Base-by-base conservation (phyloP, 495 filamentous ascomycete genomes). In the Aspergillus homomorphus region DNA sequence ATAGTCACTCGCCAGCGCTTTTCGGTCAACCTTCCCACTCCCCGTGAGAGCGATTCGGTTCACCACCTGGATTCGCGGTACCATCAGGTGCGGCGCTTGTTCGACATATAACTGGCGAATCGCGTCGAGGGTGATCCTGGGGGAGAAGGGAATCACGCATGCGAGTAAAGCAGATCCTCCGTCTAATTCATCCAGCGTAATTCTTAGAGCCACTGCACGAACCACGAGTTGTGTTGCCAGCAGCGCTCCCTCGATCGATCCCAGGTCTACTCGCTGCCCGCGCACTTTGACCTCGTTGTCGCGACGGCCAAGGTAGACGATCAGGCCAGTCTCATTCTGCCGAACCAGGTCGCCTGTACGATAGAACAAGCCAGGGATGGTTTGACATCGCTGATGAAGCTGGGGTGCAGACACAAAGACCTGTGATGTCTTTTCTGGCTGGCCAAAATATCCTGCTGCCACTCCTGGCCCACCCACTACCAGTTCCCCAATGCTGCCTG, bases 271-370 rank as follows among this genome's bases (percentile, higher is more conserved):
- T 0, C 80, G 76, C 4, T 78, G 20, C 0, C 81, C 81, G 1
- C 71, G 62, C 3, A 82, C 49, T 59, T 84, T 82, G 45, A 82
- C 60, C 58, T 79, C 74, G 4, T 69, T 73, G 56, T 77, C 74
- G 45, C 68, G 64, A 0, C 74, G 65, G 1, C 73, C 69, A n/a
- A 69, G 5, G 19, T 60, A 59, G 4, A 63, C 53, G 28, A 73
- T 46, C 0, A 57, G 24, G 15, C 74, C 74, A 56, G 77, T 65
- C 0, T 43, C 21, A 12, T 28, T 22, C 22, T 58, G 28, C 15
- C 49, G 28, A 0, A 61, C 67, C 26, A 56, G 53, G 56, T 69
- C 66, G 1, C 66, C 64, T 8, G 62, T 65, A 4, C 56, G 52
- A 41, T 65, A 65, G 53, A 57, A 58, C 15, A 33, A 46, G 2